Evolutionary conservation across 371 early-diverging fungal genomes (phyloP).

Genomic region (Lichtheimia hyalospora): DNA sequence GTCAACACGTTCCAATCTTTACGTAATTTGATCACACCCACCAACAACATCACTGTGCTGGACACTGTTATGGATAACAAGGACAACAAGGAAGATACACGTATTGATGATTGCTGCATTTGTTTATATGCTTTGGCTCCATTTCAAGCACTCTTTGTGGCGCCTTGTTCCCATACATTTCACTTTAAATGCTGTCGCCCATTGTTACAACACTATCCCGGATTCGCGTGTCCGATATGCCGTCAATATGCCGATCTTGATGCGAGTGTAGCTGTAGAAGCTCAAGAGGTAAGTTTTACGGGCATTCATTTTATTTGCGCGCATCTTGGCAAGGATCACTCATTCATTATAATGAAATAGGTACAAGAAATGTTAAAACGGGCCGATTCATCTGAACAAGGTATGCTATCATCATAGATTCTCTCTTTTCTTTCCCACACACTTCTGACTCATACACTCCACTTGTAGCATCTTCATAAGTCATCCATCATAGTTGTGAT

Average conservation of each 20-base stretch:
- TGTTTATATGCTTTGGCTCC: slow-evolving; percentile 85
- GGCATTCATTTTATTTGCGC: neutral
- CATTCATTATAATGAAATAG: neutral
- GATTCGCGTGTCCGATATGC: slow-evolving; percentile 91
- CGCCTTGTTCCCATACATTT: slow-evolving; percentile 92
- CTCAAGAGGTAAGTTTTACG: slow-evolving; percentile 14
- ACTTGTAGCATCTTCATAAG: no score
- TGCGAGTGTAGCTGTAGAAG: slow-evolving; percentile 63
- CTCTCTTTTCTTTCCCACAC: no score
- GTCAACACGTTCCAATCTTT: slow-evolving; percentile 36
- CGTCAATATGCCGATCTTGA: slow-evolving; percentile 88
- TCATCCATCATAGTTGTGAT: no score
- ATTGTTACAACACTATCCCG: slow-evolving; percentile 53
- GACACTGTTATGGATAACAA: slow-evolving; percentile 18
- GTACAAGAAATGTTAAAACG: neutral
- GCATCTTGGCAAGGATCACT: neutral
- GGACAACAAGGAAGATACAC: slow-evolving; percentile 7
- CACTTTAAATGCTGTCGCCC: slow-evolving; percentile 90
- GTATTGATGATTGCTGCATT: slow-evolving; percentile 84
- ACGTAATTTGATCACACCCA: slow-evolving; percentile 35
- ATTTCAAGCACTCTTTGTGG: slow-evolving; percentile 88
- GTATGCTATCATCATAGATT: neutral
- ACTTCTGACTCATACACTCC: no score
- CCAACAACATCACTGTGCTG: slow-evolving; percentile 31
- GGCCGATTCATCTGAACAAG: slow-evolving; percentile 1